phyloP scores from a whole-genome alignment of 208 protist species.

The Vickermania spadyakhi region DNA sequence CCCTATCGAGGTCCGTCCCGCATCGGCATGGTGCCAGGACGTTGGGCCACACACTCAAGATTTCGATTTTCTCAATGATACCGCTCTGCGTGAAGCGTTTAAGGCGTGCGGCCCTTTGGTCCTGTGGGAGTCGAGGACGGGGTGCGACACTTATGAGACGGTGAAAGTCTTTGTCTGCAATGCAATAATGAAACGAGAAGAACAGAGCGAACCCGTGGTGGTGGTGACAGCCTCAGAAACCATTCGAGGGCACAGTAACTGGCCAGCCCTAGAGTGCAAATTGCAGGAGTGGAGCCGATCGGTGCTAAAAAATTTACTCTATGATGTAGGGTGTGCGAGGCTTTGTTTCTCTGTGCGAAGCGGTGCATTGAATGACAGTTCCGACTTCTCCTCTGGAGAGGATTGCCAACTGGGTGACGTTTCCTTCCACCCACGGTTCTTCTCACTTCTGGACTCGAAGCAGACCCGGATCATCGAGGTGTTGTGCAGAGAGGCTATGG shows the following conservation, averaged over 20 bases:
- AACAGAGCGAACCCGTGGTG: too few relatives aligned
- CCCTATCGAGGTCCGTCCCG: slow-evolving; percentile 18
- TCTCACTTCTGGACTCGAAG: neutral
- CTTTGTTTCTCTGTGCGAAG: slow-evolving; percentile 13
- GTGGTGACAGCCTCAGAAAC: neutral
- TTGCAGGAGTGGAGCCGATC: slow-evolving; percentile 6
- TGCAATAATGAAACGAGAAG: too few relatives aligned
- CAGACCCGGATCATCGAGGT: slow-evolving; percentile 1
- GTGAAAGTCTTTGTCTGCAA: slow-evolving; percentile 11
- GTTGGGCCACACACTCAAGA: too few relatives aligned
- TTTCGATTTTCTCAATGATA: neutral
- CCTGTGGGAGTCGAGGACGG: slow-evolving; percentile 24
- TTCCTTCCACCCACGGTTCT: neutral
- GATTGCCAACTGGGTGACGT: neutral
- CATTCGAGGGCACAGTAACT: too few relatives aligned
- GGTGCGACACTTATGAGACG: neutral
- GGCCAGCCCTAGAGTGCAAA: neutral
- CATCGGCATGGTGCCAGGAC: slow-evolving; percentile 12
- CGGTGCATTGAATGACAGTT: neutral
- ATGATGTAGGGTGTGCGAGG: slow-evolving; percentile 15
- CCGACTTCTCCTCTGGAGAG: neutral
- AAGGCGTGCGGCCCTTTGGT: slow-evolving; percentile 22
- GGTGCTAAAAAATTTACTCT: slow-evolving; percentile 13
- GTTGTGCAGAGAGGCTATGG: slow-evolving; percentile 11
- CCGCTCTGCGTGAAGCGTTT: slow-evolving; percentile 9